Base-by-base conservation (phyloP, 768 basidiomycete species). In the Xanthoconium stramineum region DNA sequence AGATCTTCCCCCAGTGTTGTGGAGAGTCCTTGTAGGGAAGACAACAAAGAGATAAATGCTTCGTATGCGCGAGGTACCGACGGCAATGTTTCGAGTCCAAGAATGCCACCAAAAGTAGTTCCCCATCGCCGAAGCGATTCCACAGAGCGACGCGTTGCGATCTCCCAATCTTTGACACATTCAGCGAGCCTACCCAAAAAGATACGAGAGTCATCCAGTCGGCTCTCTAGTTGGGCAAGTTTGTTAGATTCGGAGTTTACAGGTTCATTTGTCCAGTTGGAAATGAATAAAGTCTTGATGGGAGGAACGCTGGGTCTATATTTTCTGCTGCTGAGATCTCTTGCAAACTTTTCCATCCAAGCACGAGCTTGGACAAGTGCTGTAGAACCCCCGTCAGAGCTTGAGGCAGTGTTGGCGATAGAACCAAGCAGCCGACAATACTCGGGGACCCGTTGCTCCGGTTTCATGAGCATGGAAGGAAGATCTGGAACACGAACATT, bases 381-480 rank as follows among this genome's bases (percentile, higher is more conserved):
- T 13, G 24, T 47, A 11, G 83, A 85, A 69, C 89, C 87, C 0
- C 75, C 71, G 62, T 89, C 85, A 13, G 68, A 64, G 42, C 82
- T 79, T 1, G 83, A 81, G 1, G 88, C 89, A 61, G 83, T 82
- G 43, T 84, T 81, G 50, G 86, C 79, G 58, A 91, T 83, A 35
- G 87, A 80, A 32, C 75, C 70, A 33, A 98, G 81, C 19, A 98
- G 80, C 3, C 94, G 80, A 0, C 88, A 83, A 68, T 98, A 98
- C 68, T 97, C 96, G 52, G 94, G 83, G 44, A 96, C 78, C 9
- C 95, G 84, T 67, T 97, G 93, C n/a, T 96, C 90, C 19, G 95
- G 95, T 72, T 95, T 96, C 71, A 97, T 94, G 56, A 98, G 85
- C 35, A 97, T 79, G 0, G 90, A 91, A 8, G 90, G 78, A 37